Conservation (phyloP, 2,329 filamentous ascomycete species). For the Xylariales sp. region DNA sequence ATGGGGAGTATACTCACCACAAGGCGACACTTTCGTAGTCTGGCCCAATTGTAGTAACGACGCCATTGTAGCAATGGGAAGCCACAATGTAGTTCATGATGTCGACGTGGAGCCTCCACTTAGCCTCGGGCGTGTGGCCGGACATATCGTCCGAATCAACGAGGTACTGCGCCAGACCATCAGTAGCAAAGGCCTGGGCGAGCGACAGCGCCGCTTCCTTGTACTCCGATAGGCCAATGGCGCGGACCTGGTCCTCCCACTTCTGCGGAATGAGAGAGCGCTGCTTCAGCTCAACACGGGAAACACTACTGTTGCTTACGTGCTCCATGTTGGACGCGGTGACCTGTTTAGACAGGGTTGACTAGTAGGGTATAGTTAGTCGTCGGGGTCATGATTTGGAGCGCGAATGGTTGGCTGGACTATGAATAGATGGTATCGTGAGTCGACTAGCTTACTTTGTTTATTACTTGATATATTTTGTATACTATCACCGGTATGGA, state of each 20-base stretch:
- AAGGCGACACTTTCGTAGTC: slow-evolving; percentile 75
- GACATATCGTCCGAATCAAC: slow-evolving; percentile 66
- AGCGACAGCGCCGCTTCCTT: slow-evolving; percentile 67
- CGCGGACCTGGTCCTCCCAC: slow-evolving; percentile 55
- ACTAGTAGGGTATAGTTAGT: too few species aligned
- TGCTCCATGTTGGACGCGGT: too few species aligned
- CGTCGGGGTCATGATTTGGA: too few species aligned
- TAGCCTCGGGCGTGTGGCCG: slow-evolving; percentile 58
- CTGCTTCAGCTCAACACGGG: too few species aligned
- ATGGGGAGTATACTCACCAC: slow-evolving; percentile 52
- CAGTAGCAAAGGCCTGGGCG: slow-evolving; percentile 71
- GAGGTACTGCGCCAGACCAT: slow-evolving; percentile 71
- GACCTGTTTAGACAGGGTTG: too few species aligned
- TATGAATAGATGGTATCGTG: too few species aligned
- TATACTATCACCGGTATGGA: slow-evolving; percentile 54
- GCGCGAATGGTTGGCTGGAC: too few species aligned
- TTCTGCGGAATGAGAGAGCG: slow-evolving; percentile 47
- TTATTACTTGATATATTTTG: slow-evolving; percentile 44
- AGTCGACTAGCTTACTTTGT: slow-evolving; percentile 28
- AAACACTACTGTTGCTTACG: too few species aligned
- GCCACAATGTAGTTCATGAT: slow-evolving; percentile 75
- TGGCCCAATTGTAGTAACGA: slow-evolving; percentile 69
- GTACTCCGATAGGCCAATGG: slow-evolving; percentile 62
- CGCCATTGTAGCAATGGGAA: slow-evolving; percentile 67
- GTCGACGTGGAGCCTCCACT: slow-evolving; percentile 71